Evolutionary conservation across 2,329 filamentous ascomycete genomes (phyloP), one percentile per base, ranked within the genome.

Genomic region (Chaetomium globosum): DNA sequence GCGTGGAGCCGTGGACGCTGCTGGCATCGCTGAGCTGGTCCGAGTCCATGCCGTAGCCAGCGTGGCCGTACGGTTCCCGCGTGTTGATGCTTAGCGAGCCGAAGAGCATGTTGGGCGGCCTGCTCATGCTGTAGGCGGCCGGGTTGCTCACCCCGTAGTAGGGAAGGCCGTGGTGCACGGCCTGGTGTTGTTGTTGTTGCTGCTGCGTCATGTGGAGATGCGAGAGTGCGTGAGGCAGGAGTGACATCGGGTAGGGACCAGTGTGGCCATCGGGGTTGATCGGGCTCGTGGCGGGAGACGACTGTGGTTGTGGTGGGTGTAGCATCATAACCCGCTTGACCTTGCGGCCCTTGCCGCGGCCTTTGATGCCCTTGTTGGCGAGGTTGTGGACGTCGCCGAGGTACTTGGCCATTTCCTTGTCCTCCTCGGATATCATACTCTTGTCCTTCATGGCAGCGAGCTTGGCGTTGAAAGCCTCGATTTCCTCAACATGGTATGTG

Each of bases 311-410:
- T 28, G 66, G 57, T 2, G 58, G 63, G 2, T 62, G 65, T 2
- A 61, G 16, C 28, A 61, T 30, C 39, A 59, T 6, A n/a, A 71
- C 36, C 23, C 70, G 69, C 54, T 75, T 75, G 61, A 93, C 89
- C 65, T 87, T 87, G 64, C 92, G 84, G 71, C 93, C 91, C 75
- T 94, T 95, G 52, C 95, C 95, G 54, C 95, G 88, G 12, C 95
- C 95, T 78, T 97, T 98, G 81, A 98, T 97, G 1, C 95, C 95
- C 77, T 97, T 97, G 84, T 98, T 98, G 79, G 90, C 93, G 79
- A 98, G 96, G 81, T 96, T 97, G 83, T 97, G 97, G n/a, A 97
- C 82, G 0, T 84, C 84, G 4, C 88, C 85, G 74, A 98, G 95
- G 79, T 97, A 96, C 71, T 90, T 86, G 81, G 90, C 92, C 59